A percentile compares a stretch with the other conserved stretches of the same genome.
These are phyloP conservation scores for Heracleum sosnowskyi DNA, from an alignment of 129 eudicot genomes.

Conservation along the genomic window DNA sequence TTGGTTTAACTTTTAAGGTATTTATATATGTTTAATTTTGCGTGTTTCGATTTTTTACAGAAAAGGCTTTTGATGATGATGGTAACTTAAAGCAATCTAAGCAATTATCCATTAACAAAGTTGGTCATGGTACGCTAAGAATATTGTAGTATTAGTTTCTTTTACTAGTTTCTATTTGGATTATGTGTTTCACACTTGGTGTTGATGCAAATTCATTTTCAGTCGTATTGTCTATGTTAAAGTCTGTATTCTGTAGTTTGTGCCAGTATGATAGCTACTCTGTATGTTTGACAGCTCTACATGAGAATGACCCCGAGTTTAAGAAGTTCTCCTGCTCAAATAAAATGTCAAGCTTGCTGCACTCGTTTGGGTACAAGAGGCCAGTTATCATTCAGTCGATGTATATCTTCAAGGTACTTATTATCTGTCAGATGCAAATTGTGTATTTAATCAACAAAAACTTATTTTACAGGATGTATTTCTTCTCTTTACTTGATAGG, in stretches of 20 bases:
- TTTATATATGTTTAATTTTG: not conserved
- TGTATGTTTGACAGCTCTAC: slow-evolving; percentile 53
- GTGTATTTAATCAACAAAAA: not conserved
- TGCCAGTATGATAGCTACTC: not conserved
- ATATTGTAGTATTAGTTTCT: not conserved
- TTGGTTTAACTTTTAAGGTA: not conserved
- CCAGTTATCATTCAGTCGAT: slow-evolving; percentile 87
- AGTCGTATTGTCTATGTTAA: not conserved
- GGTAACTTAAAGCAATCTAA: slow-evolving; percentile 91
- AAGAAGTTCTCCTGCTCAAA: slow-evolving; percentile 75
- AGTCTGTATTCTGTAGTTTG: not conserved
- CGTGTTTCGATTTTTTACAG: slow-evolving; percentile 23
- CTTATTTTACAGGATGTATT: not conserved
- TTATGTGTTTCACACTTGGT: not conserved
- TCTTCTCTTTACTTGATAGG: not conserved
- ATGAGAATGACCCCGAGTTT: slow-evolving; percentile 64
- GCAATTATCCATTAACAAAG: slow-evolving; percentile 91
- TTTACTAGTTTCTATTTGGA: not conserved
- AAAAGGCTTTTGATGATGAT: slow-evolving; percentile 92
- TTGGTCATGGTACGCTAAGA: slow-evolving; percentile 81
- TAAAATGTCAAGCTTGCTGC: slow-evolving; percentile 48
- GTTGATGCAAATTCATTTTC: not conserved
- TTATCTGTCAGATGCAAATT: not conserved
- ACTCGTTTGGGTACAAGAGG: slow-evolving; percentile 74
- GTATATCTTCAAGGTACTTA: slow-evolving; percentile 90